Base-by-base conservation (phyloP, 202 grass and related monocot species). In the Bolboschoenoplectus hybrid region DNA sequence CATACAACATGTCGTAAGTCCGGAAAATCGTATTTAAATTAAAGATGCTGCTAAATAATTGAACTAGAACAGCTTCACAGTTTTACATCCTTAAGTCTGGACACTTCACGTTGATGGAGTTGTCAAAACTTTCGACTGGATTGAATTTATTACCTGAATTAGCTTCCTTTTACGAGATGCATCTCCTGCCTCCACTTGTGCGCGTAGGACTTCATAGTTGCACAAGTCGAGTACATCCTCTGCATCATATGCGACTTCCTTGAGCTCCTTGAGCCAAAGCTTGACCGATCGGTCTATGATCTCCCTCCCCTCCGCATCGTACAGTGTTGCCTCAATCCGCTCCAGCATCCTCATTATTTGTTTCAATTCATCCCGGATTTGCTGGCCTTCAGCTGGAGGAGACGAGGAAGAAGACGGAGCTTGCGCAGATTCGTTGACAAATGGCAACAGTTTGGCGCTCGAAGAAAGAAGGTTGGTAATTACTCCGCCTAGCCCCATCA, bases 261-360 rank as follows among this genome's bases (percentile, higher is more conserved):
- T 68, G 65, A 68, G 65, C 65, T 68, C 65, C 11, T 68, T 13
- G 65, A 68, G 65, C 65, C 65, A 41, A 3, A 68, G 65, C 65
- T 68, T 68, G 65, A 68, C 11, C 11, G 65, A 68, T 6, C 12
- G 9, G 36, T 68, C 65, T 5, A 5, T 38, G 65, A 68, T 68
- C 13, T 68, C 36, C 35, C 65, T 14, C 9, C 38, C 65, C 35
- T 68, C 65, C 4, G 65, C 65, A 41, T 68, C 65, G 3, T 68
- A 68, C 36, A 68, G 65, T 2, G 38, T 68, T 8, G 36, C 34
- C 65, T 68, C 6, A 36, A 40, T 68, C 34, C 11, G 65, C 9
- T 68, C 8, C 7, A 64, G 62, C 62, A 64, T 34, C 26, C 62
- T 64, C 62, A 34, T 32, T 64, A 64, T 8, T 35, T 20, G 19